Evolutionary conservation across 768 basidiomycete species (phyloP).

Genomic region (Mycena alexandri): DNA sequence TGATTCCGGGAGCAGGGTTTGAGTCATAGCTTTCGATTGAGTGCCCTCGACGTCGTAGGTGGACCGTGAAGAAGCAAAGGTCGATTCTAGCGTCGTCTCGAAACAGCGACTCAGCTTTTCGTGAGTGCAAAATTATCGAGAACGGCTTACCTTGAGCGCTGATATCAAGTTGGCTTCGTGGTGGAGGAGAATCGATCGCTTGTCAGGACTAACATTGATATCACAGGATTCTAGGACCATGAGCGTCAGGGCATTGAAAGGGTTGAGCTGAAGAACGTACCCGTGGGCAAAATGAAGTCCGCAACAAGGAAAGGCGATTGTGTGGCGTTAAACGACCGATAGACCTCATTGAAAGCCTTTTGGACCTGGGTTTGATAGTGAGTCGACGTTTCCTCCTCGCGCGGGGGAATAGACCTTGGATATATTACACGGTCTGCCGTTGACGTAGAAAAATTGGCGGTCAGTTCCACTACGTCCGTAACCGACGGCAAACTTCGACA

Average conservation of each 20-base stretch:
- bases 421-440: slow-evolving; percentile 88
- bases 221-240: slow-evolving; percentile 77
- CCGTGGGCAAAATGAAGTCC: slow-evolving; percentile 84
- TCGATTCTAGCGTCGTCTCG: slow-evolving; percentile 74
- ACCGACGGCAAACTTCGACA: slow-evolving; percentile 85
- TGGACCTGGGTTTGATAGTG: slow-evolving; percentile 67
- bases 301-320: slow-evolving; percentile 89
- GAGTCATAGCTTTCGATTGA: slow-evolving; percentile 38
- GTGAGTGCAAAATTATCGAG: not conserved
- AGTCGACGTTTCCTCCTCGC: not conserved
- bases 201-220: slow-evolving; percentile 97
- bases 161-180: slow-evolving; percentile 85
- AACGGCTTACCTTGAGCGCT: slow-evolving; percentile 74
- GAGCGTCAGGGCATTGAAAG: slow-evolving; percentile 2
- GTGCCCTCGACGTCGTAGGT: slow-evolving; percentile 69
- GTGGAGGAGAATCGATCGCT: slow-evolving; percentile 93
- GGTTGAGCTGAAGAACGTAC: slow-evolving; percentile 54
- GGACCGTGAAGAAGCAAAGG: slow-evolving; percentile 78
- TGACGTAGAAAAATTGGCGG: slow-evolving; percentile 93
- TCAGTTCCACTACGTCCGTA: slow-evolving; percentile 85
- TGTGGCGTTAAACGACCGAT: slow-evolving; percentile 78
- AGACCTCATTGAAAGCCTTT: slow-evolving; percentile 93
- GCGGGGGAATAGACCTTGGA: slow-evolving; percentile 64
- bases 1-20: slow-evolving; percentile 40
- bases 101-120: slow-evolving; percentile 3